A percentile compares a stretch with the other conserved stretches of the same genome.
phyloP scores from a whole-genome alignment of 2,329 filamentous ascomycete species.

The Grosmannia serpens region DNA sequence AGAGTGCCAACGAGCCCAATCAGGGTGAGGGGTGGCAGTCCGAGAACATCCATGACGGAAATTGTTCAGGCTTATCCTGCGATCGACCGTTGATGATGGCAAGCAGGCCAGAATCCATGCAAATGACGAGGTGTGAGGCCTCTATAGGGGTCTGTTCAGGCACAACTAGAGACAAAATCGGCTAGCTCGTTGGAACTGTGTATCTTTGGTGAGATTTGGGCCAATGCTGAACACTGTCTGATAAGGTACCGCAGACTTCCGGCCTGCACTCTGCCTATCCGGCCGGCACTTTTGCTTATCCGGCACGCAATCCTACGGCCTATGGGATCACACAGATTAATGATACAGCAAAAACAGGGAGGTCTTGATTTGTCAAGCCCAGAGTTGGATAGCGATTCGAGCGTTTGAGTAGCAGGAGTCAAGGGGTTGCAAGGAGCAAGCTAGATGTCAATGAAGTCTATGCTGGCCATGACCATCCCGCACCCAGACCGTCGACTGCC shows the following conservation, averaged over 20 bases:
- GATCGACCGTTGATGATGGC: neutral
- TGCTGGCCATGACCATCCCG: neutral
- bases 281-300: neutral
- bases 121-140: neutral
- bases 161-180: neutral
- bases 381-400: no score
- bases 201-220: neutral
- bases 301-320: neutral
- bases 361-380: no score
- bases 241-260: neutral
- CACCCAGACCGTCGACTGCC: neutral
- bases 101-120: neutral
- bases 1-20: neutral
- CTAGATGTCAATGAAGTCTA: no score
- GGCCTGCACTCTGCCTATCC: neutral
- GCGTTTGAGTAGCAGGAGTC: no score
- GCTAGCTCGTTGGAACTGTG: neutral
- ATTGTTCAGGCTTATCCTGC: neutral
- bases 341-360: neutral
- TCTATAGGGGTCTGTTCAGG: neutral
- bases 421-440: no score
- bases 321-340: neutral
- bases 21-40: neutral
- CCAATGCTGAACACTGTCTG: neutral
- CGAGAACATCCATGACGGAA: neutral